Evolutionary conservation across 108 stramenopile species (phyloP).

Genomic region (Epithemia pelagica): DNA sequence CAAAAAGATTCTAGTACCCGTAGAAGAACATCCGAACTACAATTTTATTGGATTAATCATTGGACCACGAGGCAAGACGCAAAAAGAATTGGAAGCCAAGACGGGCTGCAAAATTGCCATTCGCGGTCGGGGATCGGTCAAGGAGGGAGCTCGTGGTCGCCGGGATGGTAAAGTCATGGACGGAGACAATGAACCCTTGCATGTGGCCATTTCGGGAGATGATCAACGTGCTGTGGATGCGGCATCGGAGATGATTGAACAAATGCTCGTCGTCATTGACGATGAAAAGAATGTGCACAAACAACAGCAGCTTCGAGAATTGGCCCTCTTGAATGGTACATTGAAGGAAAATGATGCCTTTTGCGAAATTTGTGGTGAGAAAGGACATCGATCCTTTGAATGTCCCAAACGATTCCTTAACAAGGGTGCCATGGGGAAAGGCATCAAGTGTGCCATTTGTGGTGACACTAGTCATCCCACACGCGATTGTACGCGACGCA

Average conservation of each 20-base stretch:
- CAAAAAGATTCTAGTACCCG: constrained; percentile 79
- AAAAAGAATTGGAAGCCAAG: constrained; percentile 95
- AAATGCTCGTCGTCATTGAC: constrained; percentile 93
- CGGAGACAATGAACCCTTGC: constrained; percentile 92
- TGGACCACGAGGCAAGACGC: constrained; percentile 97
- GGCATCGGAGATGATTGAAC: constrained; percentile 87
- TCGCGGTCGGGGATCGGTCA: constrained; percentile 93
- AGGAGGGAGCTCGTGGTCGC: constrained; percentile 90
- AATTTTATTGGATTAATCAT: constrained; percentile 95
- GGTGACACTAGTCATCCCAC: constrained; percentile 97
- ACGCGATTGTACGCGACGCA: constrained; percentile 87
- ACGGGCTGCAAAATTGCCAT: constrained; percentile 98
- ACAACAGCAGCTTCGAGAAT: constrained; percentile 90
- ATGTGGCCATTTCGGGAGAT: constrained; percentile 94
- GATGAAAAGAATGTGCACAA: constrained; percentile 98
- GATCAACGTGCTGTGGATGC: constrained; percentile 80
- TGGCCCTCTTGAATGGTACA: constrained; percentile 98
- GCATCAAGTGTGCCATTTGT: constrained; percentile 95
- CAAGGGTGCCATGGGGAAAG: constrained; percentile 9
- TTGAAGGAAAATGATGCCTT: constrained; percentile 90
- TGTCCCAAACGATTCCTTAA: constrained; percentile 81
- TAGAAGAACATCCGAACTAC: constrained; percentile 88
- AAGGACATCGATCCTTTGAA: constrained; percentile 95
- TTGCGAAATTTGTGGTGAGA: constrained; percentile 95
- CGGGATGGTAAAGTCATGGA: constrained; percentile 74